These are phyloP conservation scores for Monosporozyma yasuniensis DNA, from an alignment of 805 yeast genomes.

Conservation along the genomic window DNA sequence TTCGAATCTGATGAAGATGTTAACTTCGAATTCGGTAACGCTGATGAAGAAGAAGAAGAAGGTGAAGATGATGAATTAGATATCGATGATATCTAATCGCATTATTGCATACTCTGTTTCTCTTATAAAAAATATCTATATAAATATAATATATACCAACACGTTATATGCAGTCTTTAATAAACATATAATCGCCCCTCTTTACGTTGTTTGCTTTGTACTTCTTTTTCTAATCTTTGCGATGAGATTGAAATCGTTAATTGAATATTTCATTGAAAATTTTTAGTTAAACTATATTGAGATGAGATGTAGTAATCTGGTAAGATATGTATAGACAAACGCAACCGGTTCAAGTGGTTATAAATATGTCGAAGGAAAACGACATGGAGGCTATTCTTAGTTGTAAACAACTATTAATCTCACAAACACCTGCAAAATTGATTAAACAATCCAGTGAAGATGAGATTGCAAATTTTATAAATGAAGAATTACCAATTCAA, in stretches of 20 bases:
- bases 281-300: too few relatives aligned
- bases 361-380: neutral
- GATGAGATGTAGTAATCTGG: too few relatives aligned
- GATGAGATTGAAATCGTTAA: neutral
- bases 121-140: neutral
- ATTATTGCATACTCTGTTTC: neutral
- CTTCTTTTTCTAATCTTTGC: neutral
- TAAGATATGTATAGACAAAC: neutral
- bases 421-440: conserved; percentile 1
- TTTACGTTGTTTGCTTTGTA: neutral
- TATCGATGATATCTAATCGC: conserved; percentile 79
- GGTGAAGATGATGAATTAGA: conserved; percentile 58
- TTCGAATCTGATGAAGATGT: conserved; percentile 95
- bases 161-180: neutral
- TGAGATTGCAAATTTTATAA: neutral
- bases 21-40: conserved; percentile 96
- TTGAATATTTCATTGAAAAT: neutral
- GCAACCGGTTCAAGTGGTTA: too few relatives aligned
- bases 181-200: neutral
- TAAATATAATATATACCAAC: neutral
- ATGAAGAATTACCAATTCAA: conserved; percentile 4
- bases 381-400: neutral
- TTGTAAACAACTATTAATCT: conserved; percentile 1
- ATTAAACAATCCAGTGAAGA: neutral
- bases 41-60: conserved; percentile 69